Base-by-base conservation (phyloP, 2,329 filamentous ascomycete species). In the Ascochyta pisi region DNA sequence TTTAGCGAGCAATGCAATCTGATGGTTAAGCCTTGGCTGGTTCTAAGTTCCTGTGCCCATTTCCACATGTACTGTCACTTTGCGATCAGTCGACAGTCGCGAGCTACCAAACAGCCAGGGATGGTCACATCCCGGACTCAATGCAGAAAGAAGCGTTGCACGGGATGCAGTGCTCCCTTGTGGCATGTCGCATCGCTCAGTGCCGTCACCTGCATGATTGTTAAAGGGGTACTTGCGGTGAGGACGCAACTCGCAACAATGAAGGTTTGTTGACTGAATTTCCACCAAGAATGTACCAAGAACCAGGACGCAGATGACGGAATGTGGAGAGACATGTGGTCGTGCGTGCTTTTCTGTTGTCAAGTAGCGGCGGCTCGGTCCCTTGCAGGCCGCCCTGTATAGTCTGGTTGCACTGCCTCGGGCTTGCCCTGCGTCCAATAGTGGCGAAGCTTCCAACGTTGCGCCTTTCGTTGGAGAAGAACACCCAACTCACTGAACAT, bases 301-400 rank as follows among this genome's bases (percentile, higher is more conserved):
- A 15, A 16, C 6, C 24, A 3, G 19, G 26, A 39, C 22, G 29
- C 41, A 10, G 15, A 13, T 6, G 22, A 3, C 27, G 27, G 40
- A 40, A 54, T 54, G 34, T 35, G 24, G 38, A 40, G 38, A 49
- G 26, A 44, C 33, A 31, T 37, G 16, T 42, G 42, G 31, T 31
- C n/a, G 23, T 29, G 33, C 27, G 13, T 43, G 39, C 6, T 7
- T 13, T 44, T 6, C 22, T 34, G 37, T 41, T 2, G n/a, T 6
- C 10, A 27, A 23, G 40, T 34, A 41, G 26, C 8, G 46, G 23
- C 35, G 27, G 23, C 23, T 23, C 34, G 23, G 37, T 40, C 45
- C 34, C 26, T 50, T 41, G 45, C 52, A 54, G 40, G 33, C 26
- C 10, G 19, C 15, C 22, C 22, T 38, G 19, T 19, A 19, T 19